Evolutionary conservation across 1,139 yeast species (phyloP).

Genomic region (Insectozyma bohioensis): DNA sequence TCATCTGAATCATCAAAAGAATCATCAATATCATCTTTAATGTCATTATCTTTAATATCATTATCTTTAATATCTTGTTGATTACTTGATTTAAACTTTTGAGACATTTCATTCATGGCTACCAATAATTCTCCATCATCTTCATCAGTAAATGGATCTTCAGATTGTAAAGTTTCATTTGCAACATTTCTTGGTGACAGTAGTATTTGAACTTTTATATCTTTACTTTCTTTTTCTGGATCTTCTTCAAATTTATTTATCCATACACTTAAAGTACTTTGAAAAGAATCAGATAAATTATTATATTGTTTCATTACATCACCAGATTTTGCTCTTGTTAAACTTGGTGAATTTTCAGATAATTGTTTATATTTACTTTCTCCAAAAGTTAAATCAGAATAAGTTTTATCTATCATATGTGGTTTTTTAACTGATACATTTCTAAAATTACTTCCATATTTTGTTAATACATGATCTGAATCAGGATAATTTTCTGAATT

Average conservation of each 20-base stretch:
- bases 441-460: slow-evolving; percentile 35
- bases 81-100: slow-evolving; percentile 1
- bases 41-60: neutral
- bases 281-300: slow-evolving; percentile 8
- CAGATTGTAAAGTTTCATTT: slow-evolving; percentile 12
- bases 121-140: slow-evolving; percentile 22
- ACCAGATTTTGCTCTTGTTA: slow-evolving; percentile 29
- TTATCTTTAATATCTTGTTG: neutral
- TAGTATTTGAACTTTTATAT: slow-evolving; percentile 5
- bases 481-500: slow-evolving; percentile 17
- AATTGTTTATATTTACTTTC: slow-evolving; percentile 4
- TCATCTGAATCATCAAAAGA: slow-evolving; percentile 20
- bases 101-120: slow-evolving; percentile 4
- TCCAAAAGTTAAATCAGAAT: slow-evolving; percentile 24
- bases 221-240: slow-evolving; percentile 8
- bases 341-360: slow-evolving; percentile 18
- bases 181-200: slow-evolving; percentile 8
- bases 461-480: slow-evolving; percentile 36
- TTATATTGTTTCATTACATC: slow-evolving; percentile 17
- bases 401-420: slow-evolving; percentile 24
- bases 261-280: slow-evolving; percentile 28
- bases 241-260: slow-evolving; percentile 30
- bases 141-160: slow-evolving; percentile 38
- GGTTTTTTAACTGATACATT: slow-evolving; percentile 22
- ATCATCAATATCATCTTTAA: slow-evolving; percentile 3